Evolutionary conservation across 352 stramenopile genomes (phyloP), one percentile per base, ranked within the genome.

Genomic region (Chrysophaeum taylorii): DNA sequence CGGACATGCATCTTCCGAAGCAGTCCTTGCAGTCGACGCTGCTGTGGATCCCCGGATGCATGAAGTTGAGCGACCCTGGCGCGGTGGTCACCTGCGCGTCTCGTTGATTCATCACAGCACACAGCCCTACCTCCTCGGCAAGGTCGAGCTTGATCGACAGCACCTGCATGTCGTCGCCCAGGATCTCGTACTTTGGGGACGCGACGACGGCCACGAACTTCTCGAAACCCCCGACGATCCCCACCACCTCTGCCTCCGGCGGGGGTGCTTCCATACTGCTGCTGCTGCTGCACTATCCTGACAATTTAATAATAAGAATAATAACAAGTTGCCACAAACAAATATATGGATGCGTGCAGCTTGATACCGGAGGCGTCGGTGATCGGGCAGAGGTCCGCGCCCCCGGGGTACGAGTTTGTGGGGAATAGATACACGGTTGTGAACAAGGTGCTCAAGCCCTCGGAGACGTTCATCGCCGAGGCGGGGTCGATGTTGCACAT

Each of bases 401-500:
- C 57, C 57, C 5, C 35, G 12, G 57, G 57, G 12, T 66, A 29
- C 33, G 57, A 66, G 18, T 29, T 66, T 1, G 7, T 66, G 14
- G 57, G 57, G 35, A 9, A 42, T 7, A 66, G 12, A 36, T 66
- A 66, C 57, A 36, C 33, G 9, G 27, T 66, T 36, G 31, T 66
- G 33, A 18, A 31, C 14, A 16, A 33, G 57, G 12, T n/a, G 57
- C 57, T 66, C 12, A 23, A 15, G 31, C 57, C 57, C 5, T 9
- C 18, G 12, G 57, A 66, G 52, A 4, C 23, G 52, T 39, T 73
- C 57, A 35, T 71, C 27, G 62, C 70, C 41, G 70, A 74, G 60
- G 61, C 70, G 21, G 70, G 70, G 21, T 52, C 66, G 9, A 74
- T 74, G 70, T 64, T 72, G 60, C 67, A 63, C 60, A 74, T 74